Conservation (phyloP, 305 asterid species). For the Coffea humblotiana region DNA sequence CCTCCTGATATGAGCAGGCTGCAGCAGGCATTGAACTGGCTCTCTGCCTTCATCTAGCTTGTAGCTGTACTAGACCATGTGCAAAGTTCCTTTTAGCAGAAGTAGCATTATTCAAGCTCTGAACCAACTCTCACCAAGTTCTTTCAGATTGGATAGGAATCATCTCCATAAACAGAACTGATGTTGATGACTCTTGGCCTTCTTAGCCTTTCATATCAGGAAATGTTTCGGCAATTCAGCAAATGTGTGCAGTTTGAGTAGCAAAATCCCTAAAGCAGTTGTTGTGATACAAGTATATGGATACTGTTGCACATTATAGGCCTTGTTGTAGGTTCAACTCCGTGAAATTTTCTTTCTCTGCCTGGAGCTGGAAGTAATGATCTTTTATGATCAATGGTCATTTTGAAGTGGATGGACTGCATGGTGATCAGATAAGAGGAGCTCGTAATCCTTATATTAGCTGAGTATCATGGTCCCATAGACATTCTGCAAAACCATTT, state of each 20-base stretch:
- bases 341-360: background rate
- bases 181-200: background rate
- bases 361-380: background rate
- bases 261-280: background rate
- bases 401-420: too few relatives aligned
- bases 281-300: background rate
- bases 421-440: background rate
- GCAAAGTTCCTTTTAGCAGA: background rate
- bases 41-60: background rate
- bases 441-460: background rate
- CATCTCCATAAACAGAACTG: background rate
- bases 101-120: background rate
- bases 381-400: too few relatives aligned
- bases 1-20: too few relatives aligned
- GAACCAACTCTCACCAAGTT: background rate
- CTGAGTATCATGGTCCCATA: background rate
- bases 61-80: background rate
- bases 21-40: background rate
- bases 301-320: background rate
- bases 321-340: background rate
- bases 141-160: background rate
- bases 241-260: background rate
- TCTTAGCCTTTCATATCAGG: background rate
- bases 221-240: background rate
- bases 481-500: background rate